Evolutionary conservation across 2,329 filamentous ascomycete genomes (phyloP), one percentile per base, ranked within the genome.

Genomic region (Diaporthe citri): DNA sequence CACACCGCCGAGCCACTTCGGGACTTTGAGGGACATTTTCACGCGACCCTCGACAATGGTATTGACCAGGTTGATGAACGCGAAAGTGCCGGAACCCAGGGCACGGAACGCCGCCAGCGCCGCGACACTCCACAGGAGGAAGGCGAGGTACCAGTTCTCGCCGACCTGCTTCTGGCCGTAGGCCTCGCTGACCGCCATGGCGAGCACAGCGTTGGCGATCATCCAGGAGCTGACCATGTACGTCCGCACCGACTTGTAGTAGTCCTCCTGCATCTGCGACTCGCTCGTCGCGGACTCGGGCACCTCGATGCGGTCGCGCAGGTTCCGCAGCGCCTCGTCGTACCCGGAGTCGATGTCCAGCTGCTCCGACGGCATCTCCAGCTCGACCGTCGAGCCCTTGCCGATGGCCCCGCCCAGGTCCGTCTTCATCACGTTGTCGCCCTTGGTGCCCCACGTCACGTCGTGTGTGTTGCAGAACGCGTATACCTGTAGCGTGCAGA

Each of bases 391-490:
- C 75, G 93, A 90, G 64, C 88, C 94, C 78, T 94, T 92, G 67
- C 92, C 92, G 9, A 94, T 91, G 17, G 97, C 97, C 8, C 94
- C 92, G 74, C 97, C 97, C 0, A 99, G 91, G 82, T 99, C 97
- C 10, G 94, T 98, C 84, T 95, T 93, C 80, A 97, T 93, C 48
- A 97, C 92, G 84, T 99, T 99, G 88, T 99, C 97, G 74, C 97
- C 97, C 86, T 99, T 99, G 60, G 97, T 99, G 59, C 97, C 97
- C 97, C 97, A 99, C 0, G 96, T 97, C 28, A 99, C 95, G 83
- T 99, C 97, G 90, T 99, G 97, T 0, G 96, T 97, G 86, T 99
- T 99, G 88, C 97, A 98, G 85, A 99, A 99, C 57, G 97, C 97
- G 85, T 99, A 99, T 28, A 98, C 95, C 84, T 99, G 97, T 3